Evolutionary conservation across 176 grass and related monocot species (phyloP), one percentile per base, ranked within the genome.

Genomic region (Eragrostis nindensis): DNA sequence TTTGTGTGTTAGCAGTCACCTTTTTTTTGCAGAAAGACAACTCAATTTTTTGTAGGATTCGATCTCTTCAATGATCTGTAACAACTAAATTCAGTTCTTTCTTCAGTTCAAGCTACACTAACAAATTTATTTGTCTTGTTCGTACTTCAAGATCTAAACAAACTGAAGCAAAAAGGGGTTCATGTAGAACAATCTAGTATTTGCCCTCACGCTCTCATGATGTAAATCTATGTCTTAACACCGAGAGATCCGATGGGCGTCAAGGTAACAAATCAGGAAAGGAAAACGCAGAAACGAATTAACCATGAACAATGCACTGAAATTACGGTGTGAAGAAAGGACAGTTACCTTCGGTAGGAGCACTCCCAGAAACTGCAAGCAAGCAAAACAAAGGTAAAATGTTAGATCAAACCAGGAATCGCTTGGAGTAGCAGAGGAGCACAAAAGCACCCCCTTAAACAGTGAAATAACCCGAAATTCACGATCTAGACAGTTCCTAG

Each of bases 341-440:
- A 49, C 30, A n/a, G 8, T 87, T 82, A 82, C 78, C 85, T 87
- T 41, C 64, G n/a, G 24, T 7, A 19, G 85, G 71, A 42, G 85
- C 5, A 19, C 40, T 42, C 36, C 71, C 63, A 19, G 40, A 27
- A 77, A 63, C 79, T 82, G 79, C 77, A 75, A 80, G 27, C 56
- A 71, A 82, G 26, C 19, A 17, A 71, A 76, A 26, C 2, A 40
- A 61, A 19, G 40, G 2, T 14, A 29, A 80, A 59, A 59, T 5
- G 27, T 80, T 59, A 66, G 71, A 74, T 74, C 19, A 41, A 50
- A 42, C 5, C n/a, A 40, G 24, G 71, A 78, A 70, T 70, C 21
- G 38, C 32, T 21, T 49, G 26, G 14, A 27, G 74, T 77, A 38
- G 36, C 53, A 75, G n/a, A 75, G 53, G 38, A 74, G 32, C 52